Conservation (phyloP, 129 eudicot genomes). For the Gnaphalium uliginosum region DNA sequence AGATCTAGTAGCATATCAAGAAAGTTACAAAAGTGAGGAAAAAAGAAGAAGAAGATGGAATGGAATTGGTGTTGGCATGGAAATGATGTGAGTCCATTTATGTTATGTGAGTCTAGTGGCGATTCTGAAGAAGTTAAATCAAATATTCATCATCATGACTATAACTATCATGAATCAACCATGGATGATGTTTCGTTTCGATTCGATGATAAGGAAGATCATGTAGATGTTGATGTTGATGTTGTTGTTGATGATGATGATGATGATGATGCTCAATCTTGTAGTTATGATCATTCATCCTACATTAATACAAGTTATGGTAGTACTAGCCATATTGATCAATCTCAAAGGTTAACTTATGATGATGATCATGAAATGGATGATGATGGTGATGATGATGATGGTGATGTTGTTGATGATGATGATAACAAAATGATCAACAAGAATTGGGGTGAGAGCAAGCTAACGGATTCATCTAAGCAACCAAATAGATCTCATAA, state of each 20-base stretch:
- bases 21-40: neutral
- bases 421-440: neutral
- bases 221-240: constrained; percentile 16
- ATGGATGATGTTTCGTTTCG: constrained; percentile 16
- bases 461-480: constrained; percentile 25
- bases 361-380: constrained; percentile 23
- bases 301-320: constrained; percentile 18
- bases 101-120: constrained; percentile 36
- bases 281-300: constrained; percentile 40
- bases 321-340: constrained; percentile 18
- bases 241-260: constrained; percentile 16
- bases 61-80: constrained; percentile 34
- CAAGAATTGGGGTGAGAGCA: constrained; percentile 18
- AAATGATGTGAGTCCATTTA: constrained; percentile 27
- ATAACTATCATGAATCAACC: constrained; percentile 2
- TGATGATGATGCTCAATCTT: constrained; percentile 39
- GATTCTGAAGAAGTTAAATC: constrained; percentile 40
- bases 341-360: constrained; percentile 16
- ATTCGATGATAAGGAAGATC: constrained; percentile 7
- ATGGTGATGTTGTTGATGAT: constrained; percentile 6
- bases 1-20: neutral
- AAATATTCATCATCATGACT: neutral
- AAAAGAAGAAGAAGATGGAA: constrained; percentile 30
- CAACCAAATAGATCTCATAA: constrained; percentile 20
- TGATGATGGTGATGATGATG: constrained; percentile 16